phyloP scores from a whole-genome alignment of 805 yeast species.

The Saturnispora diversa region DNA sequence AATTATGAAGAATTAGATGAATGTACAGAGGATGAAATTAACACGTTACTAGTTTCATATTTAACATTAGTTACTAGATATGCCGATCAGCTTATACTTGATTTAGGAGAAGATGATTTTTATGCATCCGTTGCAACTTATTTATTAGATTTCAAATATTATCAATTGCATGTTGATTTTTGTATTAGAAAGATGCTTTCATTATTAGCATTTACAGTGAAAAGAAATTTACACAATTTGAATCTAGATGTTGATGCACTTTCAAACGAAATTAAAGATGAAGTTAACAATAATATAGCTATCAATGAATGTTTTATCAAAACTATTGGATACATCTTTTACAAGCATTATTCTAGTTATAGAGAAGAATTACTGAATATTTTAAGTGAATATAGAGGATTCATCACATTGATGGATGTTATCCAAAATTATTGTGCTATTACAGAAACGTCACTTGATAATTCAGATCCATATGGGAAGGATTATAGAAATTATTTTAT shows the following conservation, averaged over 20 bases:
- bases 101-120: slow-evolving; percentile 21
- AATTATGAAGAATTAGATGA: slow-evolving; percentile 12
- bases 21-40: slow-evolving; percentile 28
- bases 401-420: slow-evolving; percentile 32
- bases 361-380: slow-evolving; percentile 32
- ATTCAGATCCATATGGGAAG: slow-evolving; percentile 20
- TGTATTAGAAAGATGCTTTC: slow-evolving; percentile 45
- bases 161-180: slow-evolving; percentile 34
- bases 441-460: slow-evolving; percentile 32
- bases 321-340: slow-evolving; percentile 29
- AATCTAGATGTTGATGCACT: slow-evolving; percentile 16
- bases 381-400: slow-evolving; percentile 46
- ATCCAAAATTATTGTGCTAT: slow-evolving; percentile 23
- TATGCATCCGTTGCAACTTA: slow-evolving; percentile 23
- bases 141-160: slow-evolving; percentile 23
- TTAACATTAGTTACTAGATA: slow-evolving; percentile 27
- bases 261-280: slow-evolving; percentile 15
- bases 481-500: slow-evolving; percentile 35
- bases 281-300: slow-evolving; percentile 20
- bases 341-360: slow-evolving; percentile 20
- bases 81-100: slow-evolving; percentile 18
- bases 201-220: slow-evolving; percentile 30
- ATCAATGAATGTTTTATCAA: slow-evolving; percentile 26
- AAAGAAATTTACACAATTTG: slow-evolving; percentile 22
- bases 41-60: slow-evolving; percentile 29